Evolutionary conservation across 257 asterid species (phyloP), one percentile per base, ranked within the genome.

Genomic region (Solanum ossicruentum): DNA sequence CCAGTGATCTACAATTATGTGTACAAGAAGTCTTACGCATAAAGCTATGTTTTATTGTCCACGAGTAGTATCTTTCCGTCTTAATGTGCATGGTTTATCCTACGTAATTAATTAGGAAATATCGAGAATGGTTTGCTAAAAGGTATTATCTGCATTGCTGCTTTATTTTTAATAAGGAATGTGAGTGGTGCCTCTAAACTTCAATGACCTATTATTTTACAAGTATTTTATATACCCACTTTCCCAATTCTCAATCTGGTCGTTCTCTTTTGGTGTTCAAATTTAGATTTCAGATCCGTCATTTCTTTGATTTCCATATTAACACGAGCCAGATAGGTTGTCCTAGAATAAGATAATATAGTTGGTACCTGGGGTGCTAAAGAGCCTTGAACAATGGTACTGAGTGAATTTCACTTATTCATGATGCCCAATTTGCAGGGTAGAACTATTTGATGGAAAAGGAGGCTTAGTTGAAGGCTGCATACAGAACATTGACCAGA

Each of bases 381-480:
- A 36, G 15, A 13, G 20, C n/a, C 81, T 49, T 75, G 58, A 51
- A 77, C 47, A 26, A 77, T 17, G 47, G 52, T 69, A 69, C 61
- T 69, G 60, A 69, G 84, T 65, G 80, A 70, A 63, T 78, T 58
- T 66, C 43, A 71, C 70, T 26, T 73, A 58, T 36, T 80, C 67
- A 71, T 70, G 52, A 55, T 87, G 83, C 82, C 84, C 49, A 69
- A 85, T 84, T 86, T 91, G 86, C 87, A 92, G 98, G 97, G 90
- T 94, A 91, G 98, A 94, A 94, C 97, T 96, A 86, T 96, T 94
- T 87, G 90, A 96, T 88, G 98, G 99, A 78, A 96, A 96, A 86
- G 99, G 99, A 47, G 93, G 93, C 55, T 88, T 96, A 84, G 90
- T 96, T 79, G 97, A 93, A 89, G 99, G 98, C 7, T 93, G 92